Conservation (phyloP, 2,329 filamentous ascomycete species). For the Didymella arachidicola region DNA sequence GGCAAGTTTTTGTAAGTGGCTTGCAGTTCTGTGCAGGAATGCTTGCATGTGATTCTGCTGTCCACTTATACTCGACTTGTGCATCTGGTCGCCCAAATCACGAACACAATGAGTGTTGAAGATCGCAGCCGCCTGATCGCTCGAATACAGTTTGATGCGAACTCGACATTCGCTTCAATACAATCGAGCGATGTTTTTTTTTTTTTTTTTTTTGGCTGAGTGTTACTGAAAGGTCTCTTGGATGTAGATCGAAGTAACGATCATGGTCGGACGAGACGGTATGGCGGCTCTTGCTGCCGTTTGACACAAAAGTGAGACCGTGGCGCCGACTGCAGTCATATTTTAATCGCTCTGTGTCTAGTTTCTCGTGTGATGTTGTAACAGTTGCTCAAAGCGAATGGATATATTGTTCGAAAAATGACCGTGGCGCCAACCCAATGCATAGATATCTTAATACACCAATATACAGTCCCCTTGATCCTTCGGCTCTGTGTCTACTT, state of each 20-base stretch:
- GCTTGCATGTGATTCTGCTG: constrained; percentile 17
- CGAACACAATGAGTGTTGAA: neutral
- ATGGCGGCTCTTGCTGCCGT: neutral
- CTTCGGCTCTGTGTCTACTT: constrained; percentile 27
- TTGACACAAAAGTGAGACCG: neutral
- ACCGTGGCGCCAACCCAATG: constrained; percentile 42
- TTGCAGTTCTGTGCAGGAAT: constrained; percentile 7
- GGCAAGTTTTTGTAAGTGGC: constrained; percentile 14
- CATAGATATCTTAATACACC: constrained; percentile 38
- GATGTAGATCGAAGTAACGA: neutral
- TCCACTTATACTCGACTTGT: neutral
- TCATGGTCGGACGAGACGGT: neutral
- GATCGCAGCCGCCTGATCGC: neutral
- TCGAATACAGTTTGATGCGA: neutral
- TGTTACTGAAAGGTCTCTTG: neutral
- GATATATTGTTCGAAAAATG: constrained; percentile 28
- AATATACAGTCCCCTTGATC: constrained; percentile 28
- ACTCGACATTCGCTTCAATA: too few relatives aligned
- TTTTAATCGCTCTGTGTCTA: neutral
- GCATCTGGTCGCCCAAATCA: neutral
- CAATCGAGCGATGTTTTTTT: neutral
- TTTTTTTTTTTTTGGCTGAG: too few relatives aligned
- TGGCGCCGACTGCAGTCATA: neutral
- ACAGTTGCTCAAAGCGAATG: constrained; percentile 17
- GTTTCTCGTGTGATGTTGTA: neutral